These are phyloP conservation scores for Fagus crenata DNA, from an alignment of 306 rosid genomes.

Conservation along the genomic window DNA sequence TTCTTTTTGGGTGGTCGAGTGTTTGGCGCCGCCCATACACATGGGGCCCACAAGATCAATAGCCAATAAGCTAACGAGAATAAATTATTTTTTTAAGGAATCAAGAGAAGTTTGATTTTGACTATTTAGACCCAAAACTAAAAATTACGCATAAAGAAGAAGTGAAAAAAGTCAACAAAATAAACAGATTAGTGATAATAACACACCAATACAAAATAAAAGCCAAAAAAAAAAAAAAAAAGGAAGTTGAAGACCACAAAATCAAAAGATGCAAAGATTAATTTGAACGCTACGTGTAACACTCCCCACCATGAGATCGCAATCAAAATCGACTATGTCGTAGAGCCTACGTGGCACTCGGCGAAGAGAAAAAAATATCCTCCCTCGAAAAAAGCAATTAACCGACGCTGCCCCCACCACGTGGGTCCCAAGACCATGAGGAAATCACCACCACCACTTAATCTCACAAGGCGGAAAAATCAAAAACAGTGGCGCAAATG, in stretches of 20 bases:
- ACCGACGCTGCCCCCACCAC: neutral
- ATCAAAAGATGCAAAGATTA: neutral
- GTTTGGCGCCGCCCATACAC: too few species aligned
- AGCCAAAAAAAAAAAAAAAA: too few species aligned
- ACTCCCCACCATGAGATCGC: constrained; percentile 28
- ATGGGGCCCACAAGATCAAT: too few species aligned
- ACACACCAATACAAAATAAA: neutral
- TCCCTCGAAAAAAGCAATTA: neutral
- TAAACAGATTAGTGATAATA: too few species aligned
- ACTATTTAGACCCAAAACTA: too few species aligned
- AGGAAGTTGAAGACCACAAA: neutral
- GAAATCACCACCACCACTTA: neutral
- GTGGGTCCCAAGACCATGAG: constrained; percentile 34
- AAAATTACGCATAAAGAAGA: too few species aligned
- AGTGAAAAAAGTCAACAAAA: too few species aligned
- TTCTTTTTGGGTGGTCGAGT: too few species aligned
- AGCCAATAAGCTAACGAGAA: too few species aligned
- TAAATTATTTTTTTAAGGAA: too few species aligned
- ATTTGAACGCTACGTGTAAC: constrained; percentile 35
- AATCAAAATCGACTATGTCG: constrained; percentile 3
- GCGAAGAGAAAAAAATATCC: constrained; percentile 35
- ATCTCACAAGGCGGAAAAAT: constrained; percentile 12
- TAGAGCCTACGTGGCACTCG: constrained; percentile 3
- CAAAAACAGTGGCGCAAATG: constrained; percentile 30
- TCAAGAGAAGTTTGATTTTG: too few species aligned